phyloP scores from a whole-genome alignment of 2,329 filamentous ascomycete genomes.

The Aspergillus sp. region DNA sequence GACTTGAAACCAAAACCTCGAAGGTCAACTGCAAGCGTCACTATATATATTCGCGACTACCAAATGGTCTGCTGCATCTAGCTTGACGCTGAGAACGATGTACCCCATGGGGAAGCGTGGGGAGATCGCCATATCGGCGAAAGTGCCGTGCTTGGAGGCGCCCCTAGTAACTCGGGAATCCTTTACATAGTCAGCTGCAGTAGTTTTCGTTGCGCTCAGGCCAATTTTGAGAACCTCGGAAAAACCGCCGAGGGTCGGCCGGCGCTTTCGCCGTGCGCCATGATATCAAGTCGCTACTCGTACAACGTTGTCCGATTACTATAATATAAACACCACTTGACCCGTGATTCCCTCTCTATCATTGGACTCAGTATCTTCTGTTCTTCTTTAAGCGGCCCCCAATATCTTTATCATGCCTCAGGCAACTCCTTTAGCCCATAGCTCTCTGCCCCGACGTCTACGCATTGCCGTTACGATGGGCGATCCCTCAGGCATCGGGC shows the following conservation, averaged over 20 bases:
- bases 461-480: slow-evolving; percentile 30
- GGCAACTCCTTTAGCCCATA: background rate
- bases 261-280: too few relatives aligned
- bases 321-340: background rate
- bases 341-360: too few relatives aligned
- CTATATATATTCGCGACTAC: background rate
- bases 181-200: too few relatives aligned
- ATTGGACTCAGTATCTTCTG: too few relatives aligned
- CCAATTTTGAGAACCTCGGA: background rate
- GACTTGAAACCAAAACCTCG: background rate
- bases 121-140: background rate
- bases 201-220: too few relatives aligned
- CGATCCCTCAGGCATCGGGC: slow-evolving; percentile 31
- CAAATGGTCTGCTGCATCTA: background rate
- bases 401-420: background rate
- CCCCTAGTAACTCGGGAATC: background rate
- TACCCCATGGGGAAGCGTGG: slow-evolving; percentile 3
- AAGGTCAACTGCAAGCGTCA: background rate
- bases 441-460: background rate
- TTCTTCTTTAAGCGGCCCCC: too few relatives aligned
- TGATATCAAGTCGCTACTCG: too few relatives aligned
- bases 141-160: background rate
- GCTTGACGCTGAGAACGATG: background rate
- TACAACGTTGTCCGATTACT: too few relatives aligned
- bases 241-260: background rate